These are phyloP conservation scores for Ceratobasidium sp. DNA, from an alignment of 1,284 basidiomycete genomes.

Conservation along the genomic window DNA sequence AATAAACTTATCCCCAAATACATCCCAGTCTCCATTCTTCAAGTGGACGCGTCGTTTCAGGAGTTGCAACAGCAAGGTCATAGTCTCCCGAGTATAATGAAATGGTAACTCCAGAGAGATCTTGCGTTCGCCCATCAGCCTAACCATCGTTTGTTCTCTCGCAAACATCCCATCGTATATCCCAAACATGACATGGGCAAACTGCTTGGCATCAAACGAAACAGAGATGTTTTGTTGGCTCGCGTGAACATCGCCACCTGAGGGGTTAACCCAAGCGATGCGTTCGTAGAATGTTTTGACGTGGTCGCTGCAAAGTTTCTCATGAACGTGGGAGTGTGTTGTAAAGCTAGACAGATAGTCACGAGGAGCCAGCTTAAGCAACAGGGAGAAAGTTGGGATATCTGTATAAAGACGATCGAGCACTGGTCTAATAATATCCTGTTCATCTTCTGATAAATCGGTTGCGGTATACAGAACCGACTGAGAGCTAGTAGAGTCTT, in stretches of 20 bases:
- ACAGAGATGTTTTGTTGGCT: background rate
- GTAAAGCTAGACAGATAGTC: slow-evolving; percentile 17
- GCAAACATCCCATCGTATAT: slow-evolving; percentile 29
- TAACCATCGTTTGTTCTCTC: background rate
- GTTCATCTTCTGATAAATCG: background rate
- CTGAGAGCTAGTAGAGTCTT: slow-evolving; percentile 5
- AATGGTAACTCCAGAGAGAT: background rate
- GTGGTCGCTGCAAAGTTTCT: background rate
- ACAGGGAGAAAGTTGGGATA: slow-evolving; percentile 5
- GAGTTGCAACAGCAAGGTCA: background rate
- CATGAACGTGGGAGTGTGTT: slow-evolving; percentile 15
- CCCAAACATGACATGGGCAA: slow-evolving; percentile 9
- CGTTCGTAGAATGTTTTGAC: slow-evolving; percentile 7
- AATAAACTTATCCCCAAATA: background rate
- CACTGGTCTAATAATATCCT: background rate
- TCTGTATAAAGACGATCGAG: slow-evolving; percentile 2
- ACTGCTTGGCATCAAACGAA: background rate
- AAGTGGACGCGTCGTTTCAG: background rate
- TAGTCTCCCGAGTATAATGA: slow-evolving; percentile 18
- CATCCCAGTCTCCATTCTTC: slow-evolving; percentile 5
- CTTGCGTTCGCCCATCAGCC: background rate
- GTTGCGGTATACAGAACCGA: slow-evolving; percentile 30
- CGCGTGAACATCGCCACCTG: slow-evolving; percentile 16
- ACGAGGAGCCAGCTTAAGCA: slow-evolving; percentile 22
- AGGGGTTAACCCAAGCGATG: slow-evolving; percentile 17